Conservation (phyloP, 2,329 filamentous ascomycete species). For the Plectosphaerella cucumerina region DNA sequence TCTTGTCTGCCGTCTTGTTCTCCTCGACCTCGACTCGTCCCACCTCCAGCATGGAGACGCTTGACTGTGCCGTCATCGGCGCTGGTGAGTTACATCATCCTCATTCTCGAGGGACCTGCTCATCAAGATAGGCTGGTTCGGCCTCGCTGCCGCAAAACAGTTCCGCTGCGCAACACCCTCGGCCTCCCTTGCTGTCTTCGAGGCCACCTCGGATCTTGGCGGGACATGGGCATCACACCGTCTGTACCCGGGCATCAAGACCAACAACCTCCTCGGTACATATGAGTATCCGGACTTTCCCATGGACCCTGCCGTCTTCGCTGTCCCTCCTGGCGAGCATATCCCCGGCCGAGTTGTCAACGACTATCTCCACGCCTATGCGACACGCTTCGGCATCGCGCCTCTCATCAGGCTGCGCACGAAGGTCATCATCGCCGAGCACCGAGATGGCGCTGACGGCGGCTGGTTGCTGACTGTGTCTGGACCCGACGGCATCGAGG, state of each 20-base stretch:
- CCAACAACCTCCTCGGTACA: conserved; percentile 70
- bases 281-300: conserved; percentile 74
- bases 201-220: conserved; percentile 53
- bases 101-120: no score
- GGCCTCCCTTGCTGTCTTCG: conserved; percentile 53
- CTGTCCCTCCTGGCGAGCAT: conserved; percentile 38
- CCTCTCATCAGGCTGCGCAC: conserved; percentile 33
- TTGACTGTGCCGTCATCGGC: conserved; percentile 45
- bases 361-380: conserved; percentile 42
- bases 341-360: conserved; percentile 44
- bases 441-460: conserved; percentile 23
- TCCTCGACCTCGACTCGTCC: background rate
- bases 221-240: conserved; percentile 67
- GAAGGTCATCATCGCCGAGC: conserved; percentile 38
- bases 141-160: conserved; percentile 58
- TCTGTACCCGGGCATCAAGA: conserved; percentile 65
- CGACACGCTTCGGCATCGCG: conserved; percentile 35
- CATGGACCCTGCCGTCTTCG: conserved; percentile 54
- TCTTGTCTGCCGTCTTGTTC: no score
- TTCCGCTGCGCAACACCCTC: conserved; percentile 55
- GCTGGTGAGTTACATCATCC: conserved; percentile 39
- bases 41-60: conserved; percentile 32
- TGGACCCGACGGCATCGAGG: conserved; percentile 4
- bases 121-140: conserved; percentile 43
- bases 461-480: conserved; percentile 37